These are phyloP conservation scores for Euphorbia corollata DNA, from an alignment of 441 rosid genomes.

Conservation along the genomic window DNA sequence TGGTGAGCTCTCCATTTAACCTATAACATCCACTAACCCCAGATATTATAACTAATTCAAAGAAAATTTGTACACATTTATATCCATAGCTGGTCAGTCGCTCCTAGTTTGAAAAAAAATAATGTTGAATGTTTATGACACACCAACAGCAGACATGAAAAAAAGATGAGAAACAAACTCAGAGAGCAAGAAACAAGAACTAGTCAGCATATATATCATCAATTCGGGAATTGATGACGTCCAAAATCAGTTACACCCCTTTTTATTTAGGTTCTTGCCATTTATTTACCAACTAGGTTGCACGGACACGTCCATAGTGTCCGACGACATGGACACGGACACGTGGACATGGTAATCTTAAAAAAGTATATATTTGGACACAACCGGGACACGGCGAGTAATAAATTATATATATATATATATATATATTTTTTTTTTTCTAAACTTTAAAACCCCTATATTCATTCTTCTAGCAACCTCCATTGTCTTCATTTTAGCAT, in stretches of 20 bases:
- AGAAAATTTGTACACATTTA: neutral
- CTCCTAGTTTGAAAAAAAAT: neutral
- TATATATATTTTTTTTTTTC: too few relatives aligned
- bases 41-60: neutral
- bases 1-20: neutral
- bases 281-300: too few relatives aligned
- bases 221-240: neutral
- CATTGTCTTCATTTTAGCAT: too few relatives aligned
- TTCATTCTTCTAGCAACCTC: too few relatives aligned
- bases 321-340: too few relatives aligned
- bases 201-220: neutral
- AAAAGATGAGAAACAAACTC: neutral
- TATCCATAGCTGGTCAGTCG: neutral
- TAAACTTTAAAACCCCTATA: too few relatives aligned
- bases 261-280: neutral
- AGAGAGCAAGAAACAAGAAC: neutral
- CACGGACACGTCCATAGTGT: too few relatives aligned
- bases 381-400: too few relatives aligned
- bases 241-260: neutral
- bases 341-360: too few relatives aligned
- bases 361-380: too few relatives aligned
- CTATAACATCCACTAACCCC: neutral
- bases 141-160: neutral
- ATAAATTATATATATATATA: too few relatives aligned
- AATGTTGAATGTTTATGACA: neutral